Conservation (phyloP, 1,284 basidiomycete species). For the Lentinula novae-zelandiae region DNA sequence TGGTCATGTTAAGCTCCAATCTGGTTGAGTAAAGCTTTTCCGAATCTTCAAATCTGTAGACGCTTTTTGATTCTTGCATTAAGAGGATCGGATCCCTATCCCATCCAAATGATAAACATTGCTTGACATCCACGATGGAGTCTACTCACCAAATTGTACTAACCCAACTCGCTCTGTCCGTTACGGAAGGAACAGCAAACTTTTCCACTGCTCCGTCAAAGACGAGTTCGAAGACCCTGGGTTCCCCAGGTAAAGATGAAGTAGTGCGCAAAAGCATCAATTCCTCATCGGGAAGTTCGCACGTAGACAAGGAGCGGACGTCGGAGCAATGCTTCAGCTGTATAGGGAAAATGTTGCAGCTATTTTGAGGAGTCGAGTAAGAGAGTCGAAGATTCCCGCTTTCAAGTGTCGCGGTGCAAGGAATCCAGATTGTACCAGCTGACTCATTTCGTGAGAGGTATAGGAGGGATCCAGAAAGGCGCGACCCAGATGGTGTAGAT, state of each 20-base stretch:
- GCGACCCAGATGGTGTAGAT: conserved; percentile 9
- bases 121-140: background rate
- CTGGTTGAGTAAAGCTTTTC: background rate
- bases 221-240: conserved; percentile 60
- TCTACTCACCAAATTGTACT: conserved; percentile 60
- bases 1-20: background rate
- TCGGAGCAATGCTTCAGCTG: conserved; percentile 52
- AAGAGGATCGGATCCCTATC: conserved; percentile 58
- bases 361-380: conserved; percentile 40
- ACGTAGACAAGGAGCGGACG: conserved; percentile 50
- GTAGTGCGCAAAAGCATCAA: conserved; percentile 33
- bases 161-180: conserved; percentile 67
- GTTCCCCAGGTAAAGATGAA: conserved; percentile 30
- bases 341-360: conserved; percentile 43
- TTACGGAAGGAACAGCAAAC: conserved; percentile 58
- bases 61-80: conserved; percentile 27
- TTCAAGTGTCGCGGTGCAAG: conserved; percentile 49
- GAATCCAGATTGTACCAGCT: conserved; percentile 47
- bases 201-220: conserved; percentile 52
- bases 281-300: conserved; percentile 41
- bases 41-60: conserved; percentile 5
- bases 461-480: conserved; percentile 40
- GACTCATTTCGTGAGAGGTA: conserved; percentile 39
- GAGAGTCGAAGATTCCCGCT: conserved; percentile 43
- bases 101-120: conserved; percentile 8